phyloP scores from a whole-genome alignment of 2,329 filamentous ascomycete species.

The Emmonsia crescens region DNA sequence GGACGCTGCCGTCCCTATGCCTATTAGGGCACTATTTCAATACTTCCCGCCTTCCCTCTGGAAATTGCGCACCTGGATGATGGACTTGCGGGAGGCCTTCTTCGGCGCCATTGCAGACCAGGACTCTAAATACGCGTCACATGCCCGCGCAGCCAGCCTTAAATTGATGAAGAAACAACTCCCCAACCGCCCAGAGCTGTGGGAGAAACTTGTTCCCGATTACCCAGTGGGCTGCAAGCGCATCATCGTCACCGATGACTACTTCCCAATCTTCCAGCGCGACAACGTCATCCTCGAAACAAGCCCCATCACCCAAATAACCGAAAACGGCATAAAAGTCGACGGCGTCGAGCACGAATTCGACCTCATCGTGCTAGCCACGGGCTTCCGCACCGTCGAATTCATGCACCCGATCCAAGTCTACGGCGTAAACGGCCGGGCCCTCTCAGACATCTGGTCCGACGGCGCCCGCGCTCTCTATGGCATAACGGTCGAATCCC shows the following conservation, averaged over 20 bases:
- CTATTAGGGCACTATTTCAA: slow-evolving; percentile 35
- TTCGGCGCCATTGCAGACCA: slow-evolving; percentile 34
- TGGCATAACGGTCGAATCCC: slow-evolving; percentile 40
- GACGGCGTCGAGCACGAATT: slow-evolving; percentile 34
- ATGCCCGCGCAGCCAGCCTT: slow-evolving; percentile 29
- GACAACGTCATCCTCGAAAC: slow-evolving; percentile 45
- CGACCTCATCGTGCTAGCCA: slow-evolving; percentile 48
- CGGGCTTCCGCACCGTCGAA: slow-evolving; percentile 48
- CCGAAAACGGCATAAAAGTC: slow-evolving; percentile 38
- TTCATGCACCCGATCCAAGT: slow-evolving; percentile 50
- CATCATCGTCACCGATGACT: slow-evolving; percentile 46
- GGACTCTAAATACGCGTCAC: slow-evolving; percentile 30
- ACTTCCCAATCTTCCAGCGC: slow-evolving; percentile 40
- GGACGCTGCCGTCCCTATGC: slow-evolving; percentile 37
- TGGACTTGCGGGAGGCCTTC: slow-evolving; percentile 46
- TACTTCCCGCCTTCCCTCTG: slow-evolving; percentile 43
- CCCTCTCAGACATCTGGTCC: slow-evolving; percentile 42
- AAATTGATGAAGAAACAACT: slow-evolving; percentile 38
- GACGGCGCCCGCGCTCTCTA: slow-evolving; percentile 41
- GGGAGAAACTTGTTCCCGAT: slow-evolving; percentile 43
- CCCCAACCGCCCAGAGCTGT: slow-evolving; percentile 39
- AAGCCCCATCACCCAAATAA: slow-evolving; percentile 36
- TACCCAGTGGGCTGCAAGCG: slow-evolving; percentile 47
- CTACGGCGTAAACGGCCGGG: slow-evolving; percentile 33
- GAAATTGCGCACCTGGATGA: slow-evolving; percentile 40